Percentiles rank a stretch among this genome's conserved stretches.
These are phyloP conservation scores for Curvularia spicifera DNA, from an alignment of 2,329 filamentous ascomycete species.

Conservation along the genomic window DNA sequence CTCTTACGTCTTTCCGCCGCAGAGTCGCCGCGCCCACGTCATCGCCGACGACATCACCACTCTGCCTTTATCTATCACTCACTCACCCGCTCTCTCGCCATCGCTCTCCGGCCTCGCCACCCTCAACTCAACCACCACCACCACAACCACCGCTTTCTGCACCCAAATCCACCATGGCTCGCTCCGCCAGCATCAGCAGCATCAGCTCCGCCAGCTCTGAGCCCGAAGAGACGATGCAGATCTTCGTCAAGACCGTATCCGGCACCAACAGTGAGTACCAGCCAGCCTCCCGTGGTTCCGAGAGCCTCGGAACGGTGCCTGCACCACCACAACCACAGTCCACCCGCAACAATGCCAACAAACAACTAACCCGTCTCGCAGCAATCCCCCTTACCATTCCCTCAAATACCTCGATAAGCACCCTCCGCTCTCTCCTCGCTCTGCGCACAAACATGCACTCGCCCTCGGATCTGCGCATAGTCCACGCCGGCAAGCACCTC, in stretches of 20 bases:
- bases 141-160: slow-evolving; percentile 7
- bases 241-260: slow-evolving; percentile 66
- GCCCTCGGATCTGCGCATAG: slow-evolving; percentile 60
- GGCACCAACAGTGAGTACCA: slow-evolving; percentile 60
- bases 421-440: slow-evolving; percentile 63
- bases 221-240: slow-evolving; percentile 62
- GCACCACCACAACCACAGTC: neutral
- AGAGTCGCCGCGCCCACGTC: slow-evolving; percentile 21
- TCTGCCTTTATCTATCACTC: neutral
- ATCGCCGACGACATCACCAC: slow-evolving; percentile 15
- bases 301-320: slow-evolving; percentile 11
- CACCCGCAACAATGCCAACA: neutral
- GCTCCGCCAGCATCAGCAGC: slow-evolving; percentile 51
- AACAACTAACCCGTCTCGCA: slow-evolving; percentile 42
- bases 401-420: slow-evolving; percentile 60
- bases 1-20: slow-evolving; percentile 17
- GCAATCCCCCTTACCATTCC: slow-evolving; percentile 65
- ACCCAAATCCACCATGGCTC: slow-evolving; percentile 40
- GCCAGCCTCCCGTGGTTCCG: slow-evolving; percentile 40
- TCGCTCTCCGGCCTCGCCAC: neutral
- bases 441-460: slow-evolving; percentile 61
- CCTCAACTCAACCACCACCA: slow-evolving; percentile 10
- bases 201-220: slow-evolving; percentile 53
- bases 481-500: slow-evolving; percentile 65
- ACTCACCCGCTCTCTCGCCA: neutral